These are phyloP conservation scores for Trametes polyzona DNA, from an alignment of 1,284 basidiomycete genomes.

Conservation along the genomic window DNA sequence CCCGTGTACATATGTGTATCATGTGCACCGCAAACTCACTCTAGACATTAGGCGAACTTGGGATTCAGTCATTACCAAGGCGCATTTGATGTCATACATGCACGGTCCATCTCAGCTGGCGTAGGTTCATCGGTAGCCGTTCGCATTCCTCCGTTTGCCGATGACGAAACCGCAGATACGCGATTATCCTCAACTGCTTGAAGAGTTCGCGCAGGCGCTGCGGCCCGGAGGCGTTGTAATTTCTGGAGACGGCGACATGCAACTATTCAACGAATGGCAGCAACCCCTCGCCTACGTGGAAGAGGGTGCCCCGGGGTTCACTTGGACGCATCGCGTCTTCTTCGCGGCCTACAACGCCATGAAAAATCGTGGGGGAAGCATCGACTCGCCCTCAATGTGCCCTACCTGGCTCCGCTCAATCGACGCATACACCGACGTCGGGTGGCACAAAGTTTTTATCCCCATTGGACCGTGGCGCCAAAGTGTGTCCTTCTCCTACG, in stretches of 20 bases:
- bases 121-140: slow-evolving; percentile 21
- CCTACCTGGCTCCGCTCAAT: slow-evolving; percentile 39
- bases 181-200: slow-evolving; percentile 36
- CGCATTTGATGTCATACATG: slow-evolving; percentile 38
- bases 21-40: slow-evolving; percentile 3
- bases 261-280: slow-evolving; percentile 38
- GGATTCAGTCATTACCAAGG: slow-evolving; percentile 38
- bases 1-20: background rate
- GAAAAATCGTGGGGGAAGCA: slow-evolving; percentile 38
- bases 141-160: background rate
- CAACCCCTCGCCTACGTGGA: slow-evolving; percentile 34
- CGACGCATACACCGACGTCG: slow-evolving; percentile 36
- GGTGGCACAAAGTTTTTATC: slow-evolving; percentile 39
- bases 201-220: slow-evolving; percentile 34
- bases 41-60: slow-evolving; percentile 35
- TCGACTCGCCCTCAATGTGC: slow-evolving; percentile 36
- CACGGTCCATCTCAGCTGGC: slow-evolving; percentile 34
- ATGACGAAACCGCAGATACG: slow-evolving; percentile 31
- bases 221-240: slow-evolving; percentile 39
- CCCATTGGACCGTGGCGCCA: slow-evolving; percentile 41
- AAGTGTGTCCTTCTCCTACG: slow-evolving; percentile 23
- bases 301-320: slow-evolving; percentile 31
- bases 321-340: slow-evolving; percentile 38
- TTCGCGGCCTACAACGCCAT: slow-evolving; percentile 41
- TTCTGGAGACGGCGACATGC: slow-evolving; percentile 40